Percentiles rank a stretch among this genome's conserved stretches.
phyloP scores from a whole-genome alignment of 1,139 yeast genomes.

The Pneumocystis murina region DNA sequence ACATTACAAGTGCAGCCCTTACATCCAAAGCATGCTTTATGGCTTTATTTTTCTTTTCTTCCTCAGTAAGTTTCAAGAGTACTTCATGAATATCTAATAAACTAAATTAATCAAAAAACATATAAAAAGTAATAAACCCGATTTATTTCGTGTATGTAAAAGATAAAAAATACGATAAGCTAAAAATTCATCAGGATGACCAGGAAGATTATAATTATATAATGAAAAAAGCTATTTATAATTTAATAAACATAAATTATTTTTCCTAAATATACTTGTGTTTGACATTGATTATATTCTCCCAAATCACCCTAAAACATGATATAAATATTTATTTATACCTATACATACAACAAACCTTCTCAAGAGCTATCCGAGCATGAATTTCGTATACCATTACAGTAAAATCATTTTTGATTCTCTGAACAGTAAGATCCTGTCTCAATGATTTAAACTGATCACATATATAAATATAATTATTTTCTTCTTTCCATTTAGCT shows the following conservation, averaged over 20 bases:
- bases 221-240: slow-evolving; percentile 19
- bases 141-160: slow-evolving; percentile 54
- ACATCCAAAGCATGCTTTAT: slow-evolving; percentile 35
- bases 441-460: slow-evolving; percentile 84
- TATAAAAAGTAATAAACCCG: slow-evolving; percentile 5
- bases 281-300: slow-evolving; percentile 89
- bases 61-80: slow-evolving; percentile 20
- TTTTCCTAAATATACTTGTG: slow-evolving; percentile 30
- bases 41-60: slow-evolving; percentile 20
- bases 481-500: slow-evolving; percentile 38
- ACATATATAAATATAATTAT: slow-evolving; percentile 58
- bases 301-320: slow-evolving; percentile 56
- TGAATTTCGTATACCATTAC: slow-evolving; percentile 71
- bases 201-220: slow-evolving; percentile 33
- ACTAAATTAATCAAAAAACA: not conserved
- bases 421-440: slow-evolving; percentile 88
- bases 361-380: slow-evolving; percentile 68
- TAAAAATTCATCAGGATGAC: slow-evolving; percentile 44
- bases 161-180: slow-evolving; percentile 66
- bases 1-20: slow-evolving; percentile 28
- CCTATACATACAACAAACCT: slow-evolving; percentile 3
- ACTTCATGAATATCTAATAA: slow-evolving; percentile 19
- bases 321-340: not conserved
- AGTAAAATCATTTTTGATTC: slow-evolving; percentile 64
- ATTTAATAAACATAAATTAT: not conserved